Evolutionary conservation across 2,329 filamentous ascomycete species (phyloP).

Genomic region (Ceratocystis cubensis): DNA sequence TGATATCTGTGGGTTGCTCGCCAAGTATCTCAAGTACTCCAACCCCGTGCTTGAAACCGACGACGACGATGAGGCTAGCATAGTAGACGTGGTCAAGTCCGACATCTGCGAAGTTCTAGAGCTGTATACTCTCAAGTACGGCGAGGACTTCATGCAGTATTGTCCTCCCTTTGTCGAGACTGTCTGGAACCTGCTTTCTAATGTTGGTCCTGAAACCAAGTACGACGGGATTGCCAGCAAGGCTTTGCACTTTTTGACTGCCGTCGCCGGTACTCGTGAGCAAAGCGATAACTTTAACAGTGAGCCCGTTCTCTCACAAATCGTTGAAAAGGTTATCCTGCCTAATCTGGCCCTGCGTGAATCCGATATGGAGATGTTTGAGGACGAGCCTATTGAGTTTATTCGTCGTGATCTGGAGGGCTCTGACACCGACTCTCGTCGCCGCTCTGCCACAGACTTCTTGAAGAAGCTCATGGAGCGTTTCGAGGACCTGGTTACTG

Average conservation of each 20-base stretch:
- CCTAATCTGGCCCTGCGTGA: constrained; percentile 87
- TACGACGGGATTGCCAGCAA: constrained; percentile 92
- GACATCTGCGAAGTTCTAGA: constrained; percentile 87
- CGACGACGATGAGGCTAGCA: constrained; percentile 79
- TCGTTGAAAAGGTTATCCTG: constrained; percentile 90
- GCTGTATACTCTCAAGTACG: constrained; percentile 86
- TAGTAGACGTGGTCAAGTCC: constrained; percentile 75
- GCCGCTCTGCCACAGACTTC: constrained; percentile 90
- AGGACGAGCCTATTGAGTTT: constrained; percentile 97
- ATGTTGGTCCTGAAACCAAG: constrained; percentile 74
- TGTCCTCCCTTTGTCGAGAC: constrained; percentile 76
- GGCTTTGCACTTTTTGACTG: constrained; percentile 85
- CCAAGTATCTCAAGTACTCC: constrained; percentile 87
- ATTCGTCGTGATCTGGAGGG: constrained; percentile 91
- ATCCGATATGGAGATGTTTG: constrained; percentile 88
- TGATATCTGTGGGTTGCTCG: constrained; percentile 63
- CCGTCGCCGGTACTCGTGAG: constrained; percentile 62
- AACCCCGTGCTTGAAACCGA: constrained; percentile 72
- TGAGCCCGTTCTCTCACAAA: constrained; percentile 63
- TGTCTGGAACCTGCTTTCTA: constrained; percentile 83
- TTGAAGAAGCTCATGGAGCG: constrained; percentile 76
- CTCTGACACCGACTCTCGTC: constrained; percentile 85
- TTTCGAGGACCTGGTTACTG: constrained; percentile 74
- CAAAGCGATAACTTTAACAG: constrained; percentile 81
- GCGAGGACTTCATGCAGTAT: constrained; percentile 78